Percentiles rank a stretch among this genome's conserved stretches.
Evolutionary conservation across 345 rosid species (phyloP).

Genomic region (Eucalyptus cloeziana): DNA sequence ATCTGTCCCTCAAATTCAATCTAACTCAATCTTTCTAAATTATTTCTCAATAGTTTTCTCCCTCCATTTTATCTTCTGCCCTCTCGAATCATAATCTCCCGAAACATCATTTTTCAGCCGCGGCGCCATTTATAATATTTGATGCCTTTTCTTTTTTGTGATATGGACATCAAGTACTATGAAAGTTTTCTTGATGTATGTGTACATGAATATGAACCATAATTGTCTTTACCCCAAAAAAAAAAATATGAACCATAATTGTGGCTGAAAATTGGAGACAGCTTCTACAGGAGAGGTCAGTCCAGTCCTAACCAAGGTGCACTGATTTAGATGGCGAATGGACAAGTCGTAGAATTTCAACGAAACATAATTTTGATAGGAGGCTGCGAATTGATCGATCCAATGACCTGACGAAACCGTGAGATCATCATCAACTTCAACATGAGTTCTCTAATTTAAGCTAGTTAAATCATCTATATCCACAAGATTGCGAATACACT

Average conservation of each 20-base stretch:
- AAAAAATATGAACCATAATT: not conserved
- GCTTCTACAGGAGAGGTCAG: not conserved
- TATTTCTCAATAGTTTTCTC: not conserved
- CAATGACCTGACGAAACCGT: not conserved
- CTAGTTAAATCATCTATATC: not conserved
- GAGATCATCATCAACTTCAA: not conserved
- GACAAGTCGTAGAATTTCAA: not conserved
- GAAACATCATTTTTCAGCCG: not conserved
- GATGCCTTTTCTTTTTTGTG: rapidly evolving
- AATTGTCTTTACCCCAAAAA: not conserved
- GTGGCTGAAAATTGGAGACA: not conserved
- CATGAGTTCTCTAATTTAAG: not conserved
- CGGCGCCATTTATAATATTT: not conserved
- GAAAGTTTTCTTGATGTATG: not conserved
- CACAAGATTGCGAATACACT: not conserved
- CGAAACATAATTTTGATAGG: not conserved
- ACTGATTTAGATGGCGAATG: not conserved
- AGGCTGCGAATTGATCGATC: not conserved
- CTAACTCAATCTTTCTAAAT: not conserved
- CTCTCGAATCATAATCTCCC: not conserved
- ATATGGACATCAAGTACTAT: not conserved
- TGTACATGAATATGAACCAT: not conserved
- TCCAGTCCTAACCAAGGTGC: not conserved
- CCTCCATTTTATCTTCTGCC: not conserved
- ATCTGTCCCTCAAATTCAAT: not conserved